A percentile compares a stretch with the other conserved stretches of the same genome.
Evolutionary conservation across 495 filamentous ascomycete genomes (phyloP).

Genomic region (Lasiosphaeriaceae sp.): DNA sequence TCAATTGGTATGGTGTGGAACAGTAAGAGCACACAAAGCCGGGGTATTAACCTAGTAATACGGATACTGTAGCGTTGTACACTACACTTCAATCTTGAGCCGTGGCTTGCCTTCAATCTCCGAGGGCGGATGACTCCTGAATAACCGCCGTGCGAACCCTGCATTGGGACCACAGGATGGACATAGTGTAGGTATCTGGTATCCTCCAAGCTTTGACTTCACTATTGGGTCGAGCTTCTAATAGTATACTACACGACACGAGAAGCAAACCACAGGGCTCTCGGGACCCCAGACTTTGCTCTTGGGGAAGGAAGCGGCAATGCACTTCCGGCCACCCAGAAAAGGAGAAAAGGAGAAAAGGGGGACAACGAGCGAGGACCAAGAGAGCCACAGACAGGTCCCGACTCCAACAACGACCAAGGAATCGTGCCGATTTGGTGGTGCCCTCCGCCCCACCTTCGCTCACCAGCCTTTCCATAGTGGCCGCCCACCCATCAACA

Average conservation of each 20-base stretch:
- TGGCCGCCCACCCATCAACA: neutral
- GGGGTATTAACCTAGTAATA: neutral
- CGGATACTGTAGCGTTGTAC: neutral
- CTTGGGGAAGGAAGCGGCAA: too few species aligned
- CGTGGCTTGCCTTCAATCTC: constrained; percentile 26
- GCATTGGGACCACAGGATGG: neutral
- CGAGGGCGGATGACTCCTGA: neutral
- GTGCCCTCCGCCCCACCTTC: neutral
- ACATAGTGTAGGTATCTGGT: too few species aligned
- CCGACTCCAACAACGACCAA: neutral
- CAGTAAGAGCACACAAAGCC: too few species aligned
- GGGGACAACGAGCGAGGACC: neutral
- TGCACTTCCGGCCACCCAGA: too few species aligned
- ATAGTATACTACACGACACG: too few species aligned
- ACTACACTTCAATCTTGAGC: constrained; percentile 24
- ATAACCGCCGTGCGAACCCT: neutral
- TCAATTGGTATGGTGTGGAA: too few species aligned
- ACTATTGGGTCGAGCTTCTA: too few species aligned
- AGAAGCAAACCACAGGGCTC: neutral
- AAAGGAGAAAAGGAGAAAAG: neutral
- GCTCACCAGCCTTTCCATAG: neutral
- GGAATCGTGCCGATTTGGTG: constrained; percentile 16
- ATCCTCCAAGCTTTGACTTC: neutral
- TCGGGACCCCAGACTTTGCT: too few species aligned
- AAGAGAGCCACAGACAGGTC: neutral